phyloP scores from a whole-genome alignment of 306 rosid genomes.

The Prunus davidiana region DNA sequence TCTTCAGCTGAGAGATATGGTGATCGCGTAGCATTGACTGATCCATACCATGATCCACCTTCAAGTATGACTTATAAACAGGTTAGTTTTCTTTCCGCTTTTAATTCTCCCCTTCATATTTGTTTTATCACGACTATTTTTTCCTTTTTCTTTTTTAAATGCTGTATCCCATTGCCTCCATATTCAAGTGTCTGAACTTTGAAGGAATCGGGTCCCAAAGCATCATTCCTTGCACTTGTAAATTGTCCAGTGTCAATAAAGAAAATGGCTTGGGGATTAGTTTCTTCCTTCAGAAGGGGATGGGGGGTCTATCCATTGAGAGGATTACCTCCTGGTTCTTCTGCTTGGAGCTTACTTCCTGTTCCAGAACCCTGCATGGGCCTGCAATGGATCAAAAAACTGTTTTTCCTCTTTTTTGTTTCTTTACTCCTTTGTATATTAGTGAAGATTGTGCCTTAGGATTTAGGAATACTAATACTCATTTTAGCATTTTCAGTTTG shows the following conservation, averaged over 20 bases:
- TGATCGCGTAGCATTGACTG: conserved; percentile 63
- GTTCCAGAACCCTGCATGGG: not conserved
- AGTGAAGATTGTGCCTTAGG: not conserved
- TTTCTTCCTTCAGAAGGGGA: not conserved
- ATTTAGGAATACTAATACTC: not conserved
- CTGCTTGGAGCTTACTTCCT: not conserved
- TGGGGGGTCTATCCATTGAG: not conserved
- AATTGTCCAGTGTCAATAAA: too few relatives aligned
- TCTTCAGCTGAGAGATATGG: conserved; percentile 82
- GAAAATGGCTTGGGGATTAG: too few relatives aligned
- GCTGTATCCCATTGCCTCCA: conserved; percentile 1
- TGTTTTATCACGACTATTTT: conserved; percentile 6
- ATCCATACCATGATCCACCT: conserved; percentile 88
- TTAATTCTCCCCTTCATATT: not conserved
- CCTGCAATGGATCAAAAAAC: too few relatives aligned
- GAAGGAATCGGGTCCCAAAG: conserved; percentile 13
- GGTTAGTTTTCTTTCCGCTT: conserved; percentile 26
- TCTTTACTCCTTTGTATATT: too few relatives aligned
- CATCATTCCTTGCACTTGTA: not conserved
- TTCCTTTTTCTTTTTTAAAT: not conserved
- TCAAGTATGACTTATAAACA: conserved; percentile 75
- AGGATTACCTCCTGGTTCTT: not conserved
- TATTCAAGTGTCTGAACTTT: conserved; percentile 1
- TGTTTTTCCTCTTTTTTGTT: too few relatives aligned
- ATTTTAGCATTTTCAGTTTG: not conserved